phyloP scores from a whole-genome alignment of 441 rosid genomes.

The Croton setiger region DNA sequence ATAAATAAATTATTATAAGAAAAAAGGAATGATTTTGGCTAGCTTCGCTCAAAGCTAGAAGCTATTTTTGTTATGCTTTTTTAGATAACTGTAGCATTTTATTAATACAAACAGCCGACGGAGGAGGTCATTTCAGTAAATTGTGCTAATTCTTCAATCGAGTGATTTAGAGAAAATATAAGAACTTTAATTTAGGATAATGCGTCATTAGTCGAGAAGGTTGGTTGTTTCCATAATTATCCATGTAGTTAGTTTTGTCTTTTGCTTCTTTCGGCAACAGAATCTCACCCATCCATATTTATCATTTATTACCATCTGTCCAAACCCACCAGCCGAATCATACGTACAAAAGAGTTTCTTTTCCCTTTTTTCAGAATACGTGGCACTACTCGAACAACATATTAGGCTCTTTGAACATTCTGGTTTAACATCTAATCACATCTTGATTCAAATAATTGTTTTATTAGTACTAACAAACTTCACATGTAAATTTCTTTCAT shows the following conservation, averaged over 20 bases:
- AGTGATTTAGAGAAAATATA: neutral
- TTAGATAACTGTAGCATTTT: no score
- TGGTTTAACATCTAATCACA: neutral
- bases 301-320: constrained; percentile 9
- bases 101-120: no score
- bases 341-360: neutral
- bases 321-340: no score
- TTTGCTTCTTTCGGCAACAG: neutral
- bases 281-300: neutral
- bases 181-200: no score
- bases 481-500: no score
- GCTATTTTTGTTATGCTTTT: no score
- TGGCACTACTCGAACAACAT: neutral
- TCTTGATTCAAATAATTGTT: constrained; percentile 7
- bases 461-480: neutral
- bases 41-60: no score
- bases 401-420: neutral
- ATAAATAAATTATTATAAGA: no score
- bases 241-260: neutral
- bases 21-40: neutral
- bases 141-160: neutral
- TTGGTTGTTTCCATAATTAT: neutral
- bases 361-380: neutral
- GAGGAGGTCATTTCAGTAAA: neutral
- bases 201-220: neutral